Percentiles rank a stretch among this genome's conserved stretches.
phyloP scores from a whole-genome alignment of 2,329 filamentous ascomycete species.

The Dactylellina haptotyla region DNA sequence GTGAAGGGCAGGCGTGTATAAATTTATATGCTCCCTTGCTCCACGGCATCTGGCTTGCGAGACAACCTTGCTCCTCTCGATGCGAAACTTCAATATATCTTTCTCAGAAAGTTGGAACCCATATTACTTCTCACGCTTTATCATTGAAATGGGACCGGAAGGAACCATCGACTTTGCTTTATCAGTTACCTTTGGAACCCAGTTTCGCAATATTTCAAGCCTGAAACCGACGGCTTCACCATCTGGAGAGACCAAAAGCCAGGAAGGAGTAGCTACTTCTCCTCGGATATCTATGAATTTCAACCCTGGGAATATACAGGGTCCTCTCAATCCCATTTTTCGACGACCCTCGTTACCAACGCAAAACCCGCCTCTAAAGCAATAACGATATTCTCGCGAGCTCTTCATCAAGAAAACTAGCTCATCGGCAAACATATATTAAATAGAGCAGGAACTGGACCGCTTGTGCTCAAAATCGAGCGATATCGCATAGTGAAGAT shows the following conservation, averaged over 20 bases:
- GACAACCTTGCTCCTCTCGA: too few relatives aligned
- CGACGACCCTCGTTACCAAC: slow-evolving; percentile 24
- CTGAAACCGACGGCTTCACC: slow-evolving; percentile 6
- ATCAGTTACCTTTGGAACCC: slow-evolving; percentile 40
- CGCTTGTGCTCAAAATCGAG: slow-evolving; percentile 40
- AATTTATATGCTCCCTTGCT: slow-evolving; percentile 16
- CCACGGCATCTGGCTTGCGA: too few relatives aligned
- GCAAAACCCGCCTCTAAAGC: slow-evolving; percentile 42
- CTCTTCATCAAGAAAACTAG: background rate
- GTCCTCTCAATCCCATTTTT: slow-evolving; percentile 39
- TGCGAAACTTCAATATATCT: slow-evolving; percentile 2
- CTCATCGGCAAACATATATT: slow-evolving; percentile 3
- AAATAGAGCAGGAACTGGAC: background rate
- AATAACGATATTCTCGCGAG: slow-evolving; percentile 17
- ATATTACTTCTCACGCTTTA: slow-evolving; percentile 3
- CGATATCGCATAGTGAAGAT: background rate
- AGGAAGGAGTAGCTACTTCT: background rate
- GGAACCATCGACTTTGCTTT: slow-evolving; percentile 45
- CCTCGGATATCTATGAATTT: slow-evolving; percentile 10
- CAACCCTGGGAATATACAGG: background rate
- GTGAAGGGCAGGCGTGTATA: background rate
- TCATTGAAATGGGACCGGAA: slow-evolving; percentile 22
- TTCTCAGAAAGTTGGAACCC: slow-evolving; percentile 14
- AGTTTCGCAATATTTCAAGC: slow-evolving; percentile 18
- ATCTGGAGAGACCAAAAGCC: background rate